Conservation (phyloP, 257 asterid species). For the Datura wrightii region DNA sequence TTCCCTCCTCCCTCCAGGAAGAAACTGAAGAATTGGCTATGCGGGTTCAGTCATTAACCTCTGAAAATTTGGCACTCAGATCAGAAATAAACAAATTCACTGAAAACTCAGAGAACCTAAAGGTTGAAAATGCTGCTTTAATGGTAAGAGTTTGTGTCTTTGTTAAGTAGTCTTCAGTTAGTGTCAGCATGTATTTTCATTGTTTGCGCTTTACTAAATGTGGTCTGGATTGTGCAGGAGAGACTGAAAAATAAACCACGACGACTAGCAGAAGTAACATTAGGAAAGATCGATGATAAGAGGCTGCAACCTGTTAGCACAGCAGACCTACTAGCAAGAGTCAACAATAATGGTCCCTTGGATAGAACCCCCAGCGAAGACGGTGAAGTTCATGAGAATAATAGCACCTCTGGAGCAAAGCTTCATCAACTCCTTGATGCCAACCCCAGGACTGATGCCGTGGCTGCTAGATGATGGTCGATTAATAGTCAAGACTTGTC, state of each 20-base stretch:
- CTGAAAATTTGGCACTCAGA: slow-evolving; percentile 76
- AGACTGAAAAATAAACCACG: slow-evolving; percentile 51
- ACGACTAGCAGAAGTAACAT: slow-evolving; percentile 43
- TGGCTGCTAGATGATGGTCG: slow-evolving; percentile 72
- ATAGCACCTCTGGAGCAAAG: slow-evolving; percentile 61
- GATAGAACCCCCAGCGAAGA: slow-evolving; percentile 52
- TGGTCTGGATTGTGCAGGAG: slow-evolving; percentile 52
- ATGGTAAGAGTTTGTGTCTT: slow-evolving; percentile 44
- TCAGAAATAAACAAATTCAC: slow-evolving; percentile 63
- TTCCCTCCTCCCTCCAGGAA: slow-evolving; percentile 52
- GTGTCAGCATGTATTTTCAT: background rate
- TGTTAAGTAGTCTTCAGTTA: background rate
- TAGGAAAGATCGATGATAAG: slow-evolving; percentile 48
- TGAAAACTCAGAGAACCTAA: slow-evolving; percentile 65
- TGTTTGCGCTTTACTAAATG: background rate
- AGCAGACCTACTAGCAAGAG: slow-evolving; percentile 79
- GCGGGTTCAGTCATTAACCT: slow-evolving; percentile 65
- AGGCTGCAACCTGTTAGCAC: slow-evolving; percentile 69
- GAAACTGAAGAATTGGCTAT: slow-evolving; percentile 85
- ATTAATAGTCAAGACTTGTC: background rate
- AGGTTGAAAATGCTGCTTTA: slow-evolving; percentile 74
- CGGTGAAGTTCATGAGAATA: slow-evolving; percentile 49
- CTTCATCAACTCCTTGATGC: slow-evolving; percentile 83
- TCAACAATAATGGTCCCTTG: slow-evolving; percentile 57
- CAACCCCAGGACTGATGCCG: slow-evolving; percentile 72